phyloP scores from a whole-genome alignment of 2,329 filamentous ascomycete species.

The Anisogramma anomala region DNA sequence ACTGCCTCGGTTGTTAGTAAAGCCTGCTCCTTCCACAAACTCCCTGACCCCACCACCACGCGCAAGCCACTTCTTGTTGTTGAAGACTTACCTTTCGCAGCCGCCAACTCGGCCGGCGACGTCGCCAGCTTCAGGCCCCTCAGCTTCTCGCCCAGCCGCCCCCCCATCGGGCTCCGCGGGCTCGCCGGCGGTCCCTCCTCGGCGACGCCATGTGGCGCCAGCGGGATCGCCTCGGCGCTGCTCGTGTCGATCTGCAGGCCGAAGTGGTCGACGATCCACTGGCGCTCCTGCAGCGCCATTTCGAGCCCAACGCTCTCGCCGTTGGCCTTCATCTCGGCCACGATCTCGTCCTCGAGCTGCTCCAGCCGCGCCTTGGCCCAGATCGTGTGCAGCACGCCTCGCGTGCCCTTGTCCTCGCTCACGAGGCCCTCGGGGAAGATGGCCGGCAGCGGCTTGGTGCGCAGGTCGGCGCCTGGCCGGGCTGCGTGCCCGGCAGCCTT shows the following conservation, averaged over 20 bases:
- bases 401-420: conserved; percentile 55
- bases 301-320: conserved; percentile 71
- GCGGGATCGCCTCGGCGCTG: conserved; percentile 15
- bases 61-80: too few species aligned
- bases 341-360: conserved; percentile 67
- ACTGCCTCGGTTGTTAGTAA: conserved; percentile 21
- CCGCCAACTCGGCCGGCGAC: conserved; percentile 50
- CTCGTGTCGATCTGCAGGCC: conserved; percentile 39
- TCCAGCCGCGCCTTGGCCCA: conserved; percentile 78
- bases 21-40: conserved; percentile 3
- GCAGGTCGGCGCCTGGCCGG: conserved; percentile 31
- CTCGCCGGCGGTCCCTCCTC: conserved; percentile 20
- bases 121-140: conserved; percentile 70
- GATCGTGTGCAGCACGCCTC: conserved; percentile 76
- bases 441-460: conserved; percentile 71
- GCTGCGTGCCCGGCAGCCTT: conserved; percentile 19
- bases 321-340: conserved; percentile 59
- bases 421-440: conserved; percentile 73
- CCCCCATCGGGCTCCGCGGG: conserved; percentile 50
- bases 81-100: conserved; percentile 36
- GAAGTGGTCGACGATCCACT: conserved; percentile 79
- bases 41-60: not conserved
- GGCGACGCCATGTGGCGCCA: conserved; percentile 17
- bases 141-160: conserved; percentile 66
- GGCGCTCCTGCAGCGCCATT: conserved; percentile 72